Evolutionary conservation across 495 filamentous ascomycete species (phyloP).

Genomic region (Aspergillus nidulans): DNA sequence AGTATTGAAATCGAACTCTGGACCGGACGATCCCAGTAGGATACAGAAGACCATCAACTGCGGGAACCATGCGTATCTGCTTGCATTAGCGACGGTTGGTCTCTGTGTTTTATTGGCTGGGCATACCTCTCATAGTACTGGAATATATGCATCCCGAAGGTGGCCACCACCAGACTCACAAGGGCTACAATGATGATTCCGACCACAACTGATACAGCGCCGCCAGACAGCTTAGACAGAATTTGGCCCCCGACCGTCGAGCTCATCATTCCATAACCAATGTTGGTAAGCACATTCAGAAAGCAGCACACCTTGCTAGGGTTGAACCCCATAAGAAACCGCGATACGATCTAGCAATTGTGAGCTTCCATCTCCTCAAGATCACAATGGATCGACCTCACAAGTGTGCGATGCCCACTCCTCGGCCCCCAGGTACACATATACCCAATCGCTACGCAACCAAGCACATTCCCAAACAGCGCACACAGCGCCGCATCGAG

Average conservation of each 20-base stretch:
- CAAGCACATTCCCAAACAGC: constrained; percentile 58
- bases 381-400: constrained; percentile 18
- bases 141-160: constrained; percentile 71
- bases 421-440: constrained; percentile 69
- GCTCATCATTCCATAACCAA: constrained; percentile 67
- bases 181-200: constrained; percentile 65
- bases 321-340: constrained; percentile 77
- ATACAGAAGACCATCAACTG: constrained; percentile 62
- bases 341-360: constrained; percentile 52
- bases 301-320: constrained; percentile 64
- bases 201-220: constrained; percentile 56
- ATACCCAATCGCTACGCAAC: constrained; percentile 59
- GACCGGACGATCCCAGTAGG: constrained; percentile 63
- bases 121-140: constrained; percentile 59
- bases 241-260: constrained; percentile 52
- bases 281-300: constrained; percentile 64
- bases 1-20: constrained; percentile 55
- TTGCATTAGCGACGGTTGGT: not conserved
- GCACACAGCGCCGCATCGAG: constrained; percentile 60
- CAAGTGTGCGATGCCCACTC: constrained; percentile 69
- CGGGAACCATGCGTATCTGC: constrained; percentile 64
- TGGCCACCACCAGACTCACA: constrained; percentile 59
- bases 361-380: not conserved
- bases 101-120: not conserved
- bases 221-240: constrained; percentile 54